Base-by-base conservation (phyloP, 305 asterid genomes). In the Fraxinus albicans region DNA sequence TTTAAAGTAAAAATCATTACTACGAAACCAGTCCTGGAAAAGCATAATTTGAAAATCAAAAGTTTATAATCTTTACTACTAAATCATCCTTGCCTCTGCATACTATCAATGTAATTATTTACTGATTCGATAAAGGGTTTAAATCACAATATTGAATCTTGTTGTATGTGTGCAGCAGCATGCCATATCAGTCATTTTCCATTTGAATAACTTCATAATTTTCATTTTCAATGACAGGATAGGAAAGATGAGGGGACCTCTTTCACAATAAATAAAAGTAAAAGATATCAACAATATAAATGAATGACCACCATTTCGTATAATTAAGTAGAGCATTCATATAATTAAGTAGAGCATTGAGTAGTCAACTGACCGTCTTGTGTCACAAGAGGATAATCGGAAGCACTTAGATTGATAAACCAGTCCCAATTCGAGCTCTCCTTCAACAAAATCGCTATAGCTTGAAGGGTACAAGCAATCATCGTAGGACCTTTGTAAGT, bases 401-500 rank as follows among this genome's bases (percentile, higher is more conserved):
- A 96, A 86, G 99, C 99, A 82, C 99, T 96, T 12, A 96, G 95
- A 89, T 96, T 96, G 36, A 96, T 96, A 93, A 96, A 96, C 99
- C 99, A 96, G 84, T 94, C 99, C 99, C 98, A 96, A 53, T 84
- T 86, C 81, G 86, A 83, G 83, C 96, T 91, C 87, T 96, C 98
- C 87, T 89, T 96, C 91, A 94, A 85, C 89, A 96, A 84, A 84
- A 94, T 92, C 2, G 99, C 92, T 44, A 94, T 89, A 12, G 98
- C 99, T 87, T 96, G 98, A 58, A 96, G 97, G 80, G 99, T 96
- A 80, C 94, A 90, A 82, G 99, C 99, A 86, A 94, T 90, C 99
- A 96, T 96, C 1, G 98, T 94, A 3, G 98, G 98, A 35, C 99
- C 99, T 84, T 96, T 96, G 80, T 96, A 96, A 0, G 99, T 96